These are phyloP conservation scores for Fusarium sp. DNA, from an alignment of 2,329 filamentous ascomycete species.

Conservation along the genomic window DNA sequence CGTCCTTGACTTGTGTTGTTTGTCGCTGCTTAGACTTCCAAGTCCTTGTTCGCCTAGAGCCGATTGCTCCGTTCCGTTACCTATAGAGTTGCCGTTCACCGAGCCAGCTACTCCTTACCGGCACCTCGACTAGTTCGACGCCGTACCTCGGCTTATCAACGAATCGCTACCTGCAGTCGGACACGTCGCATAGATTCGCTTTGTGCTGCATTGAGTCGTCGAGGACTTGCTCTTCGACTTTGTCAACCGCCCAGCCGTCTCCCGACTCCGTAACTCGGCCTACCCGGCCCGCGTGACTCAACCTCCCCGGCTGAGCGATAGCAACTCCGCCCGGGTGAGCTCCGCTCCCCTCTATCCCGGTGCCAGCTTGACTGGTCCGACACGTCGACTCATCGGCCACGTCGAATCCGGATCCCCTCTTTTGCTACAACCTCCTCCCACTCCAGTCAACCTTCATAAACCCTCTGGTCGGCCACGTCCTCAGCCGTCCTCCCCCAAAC, in stretches of 20 bases:
- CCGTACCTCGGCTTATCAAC: constrained; percentile 23
- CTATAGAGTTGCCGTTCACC: constrained; percentile 15
- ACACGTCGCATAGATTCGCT: constrained; percentile 24
- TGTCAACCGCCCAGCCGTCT: constrained; percentile 16
- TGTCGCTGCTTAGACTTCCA: constrained; percentile 29
- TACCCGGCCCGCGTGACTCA: constrained; percentile 37
- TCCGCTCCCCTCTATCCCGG: constrained; percentile 44
- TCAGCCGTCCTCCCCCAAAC: constrained; percentile 35
- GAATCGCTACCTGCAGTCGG: constrained; percentile 13
- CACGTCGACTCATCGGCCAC: constrained; percentile 43
- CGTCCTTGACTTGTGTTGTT: constrained; percentile 38
- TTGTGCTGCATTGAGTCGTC: constrained; percentile 40
- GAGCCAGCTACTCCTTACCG: constrained; percentile 4
- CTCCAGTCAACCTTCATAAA: constrained; percentile 19
- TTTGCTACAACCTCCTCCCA: constrained; percentile 14
- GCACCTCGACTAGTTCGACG: constrained; percentile 9
- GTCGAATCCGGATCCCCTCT: constrained; percentile 39
- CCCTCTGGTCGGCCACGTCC: constrained; percentile 43
- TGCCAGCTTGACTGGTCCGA: constrained; percentile 44
- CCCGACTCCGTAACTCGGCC: constrained; percentile 29
- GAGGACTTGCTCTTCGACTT: constrained; percentile 37
- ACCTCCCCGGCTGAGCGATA: constrained; percentile 37
- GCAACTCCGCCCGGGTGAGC: constrained; percentile 43
- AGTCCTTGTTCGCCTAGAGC: constrained; percentile 33
- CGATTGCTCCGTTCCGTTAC: constrained; percentile 22